Evolutionary conservation across 768 basidiomycete genomes (phyloP), one percentile per base, ranked within the genome.

Genomic region (Cystofilobasidium bisporidii): DNA sequence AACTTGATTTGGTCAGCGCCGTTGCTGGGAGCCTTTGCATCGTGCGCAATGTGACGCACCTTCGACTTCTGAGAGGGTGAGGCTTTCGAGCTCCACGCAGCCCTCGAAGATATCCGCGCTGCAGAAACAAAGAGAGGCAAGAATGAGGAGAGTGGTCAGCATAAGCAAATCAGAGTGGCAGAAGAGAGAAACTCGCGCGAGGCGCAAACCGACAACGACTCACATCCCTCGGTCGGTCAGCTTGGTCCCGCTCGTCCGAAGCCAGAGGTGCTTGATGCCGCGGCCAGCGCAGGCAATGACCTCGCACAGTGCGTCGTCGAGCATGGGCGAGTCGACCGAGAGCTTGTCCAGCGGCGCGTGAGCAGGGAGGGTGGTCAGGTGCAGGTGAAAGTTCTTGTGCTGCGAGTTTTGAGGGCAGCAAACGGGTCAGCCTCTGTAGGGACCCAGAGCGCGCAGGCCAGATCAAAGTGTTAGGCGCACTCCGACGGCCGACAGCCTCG

Each of bases 221-320:
- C 61, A 67, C 66, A 67, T 22, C 24, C 66, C 66, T 11, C 22
- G 36, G 50, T 67, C 66, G 3, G 61, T 57, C 33, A 67, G 17
- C 60, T 67, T 67, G 1, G 58, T 67, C 4, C 66, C 66, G 28
- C 50, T 15, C 11, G 47, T 62, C 50, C 66, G 47, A 15, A 67
- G 33, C 66, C 66, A 67, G 28, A 67, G 26, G n/a, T 67, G 47
- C 32, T n/a, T 48, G 18, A 67, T 26, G 20, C 66, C 66, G 28
- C 66, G 48, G 22, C 66, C 66, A 0, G 61, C 61, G 24, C 62
- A 41, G 24, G 36, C 48, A 17, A 67, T 17, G 12, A 30, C 26
- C 40, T 67, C 66, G 5, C 36, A 48, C 40, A 67, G 50, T 14
- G 33, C 33, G 32, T 67, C 66, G 40, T 67, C 66, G 14, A 67